These are phyloP conservation scores for Candida loeiensis DNA, from an alignment of 805 yeast species.

Conservation along the genomic window DNA sequence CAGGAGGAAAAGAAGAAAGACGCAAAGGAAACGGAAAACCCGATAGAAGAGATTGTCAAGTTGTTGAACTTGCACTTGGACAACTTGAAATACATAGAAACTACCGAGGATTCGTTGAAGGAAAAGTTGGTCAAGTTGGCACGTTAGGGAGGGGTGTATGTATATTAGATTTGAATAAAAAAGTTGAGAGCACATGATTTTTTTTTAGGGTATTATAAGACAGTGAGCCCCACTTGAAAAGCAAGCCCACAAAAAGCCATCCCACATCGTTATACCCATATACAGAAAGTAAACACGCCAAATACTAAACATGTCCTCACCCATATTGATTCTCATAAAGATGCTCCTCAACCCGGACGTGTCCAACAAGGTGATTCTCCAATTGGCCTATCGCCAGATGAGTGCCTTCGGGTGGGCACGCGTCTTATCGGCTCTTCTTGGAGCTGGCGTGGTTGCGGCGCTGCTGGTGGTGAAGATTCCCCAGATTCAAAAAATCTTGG, in stretches of 20 bases:
- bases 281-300: too few species aligned
- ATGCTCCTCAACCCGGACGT: conserved; percentile 38
- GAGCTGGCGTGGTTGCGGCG: conserved; percentile 34
- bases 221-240: too few species aligned
- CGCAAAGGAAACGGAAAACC: conserved; percentile 31
- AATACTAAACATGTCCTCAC: conserved; percentile 24
- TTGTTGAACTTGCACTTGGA: conserved; percentile 85
- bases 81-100: conserved; percentile 83
- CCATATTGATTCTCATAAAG: conserved; percentile 26
- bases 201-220: conserved; percentile 1
- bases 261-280: too few species aligned
- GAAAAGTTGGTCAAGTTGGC: conserved; percentile 50
- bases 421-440: conserved; percentile 29
- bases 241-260: neutral
- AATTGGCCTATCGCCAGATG: conserved; percentile 33
- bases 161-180: neutral
- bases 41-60: conserved; percentile 68
- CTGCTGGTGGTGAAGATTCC: conserved; percentile 40
- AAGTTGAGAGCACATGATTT: conserved; percentile 6
- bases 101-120: conserved; percentile 63
- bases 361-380: conserved; percentile 35
- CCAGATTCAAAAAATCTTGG: conserved; percentile 35
- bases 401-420: conserved; percentile 33
- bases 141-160: conserved; percentile 2
- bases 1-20: conserved; percentile 21